Conservation (phyloP, 257 asterid species). For the Apocynum venetum region DNA sequence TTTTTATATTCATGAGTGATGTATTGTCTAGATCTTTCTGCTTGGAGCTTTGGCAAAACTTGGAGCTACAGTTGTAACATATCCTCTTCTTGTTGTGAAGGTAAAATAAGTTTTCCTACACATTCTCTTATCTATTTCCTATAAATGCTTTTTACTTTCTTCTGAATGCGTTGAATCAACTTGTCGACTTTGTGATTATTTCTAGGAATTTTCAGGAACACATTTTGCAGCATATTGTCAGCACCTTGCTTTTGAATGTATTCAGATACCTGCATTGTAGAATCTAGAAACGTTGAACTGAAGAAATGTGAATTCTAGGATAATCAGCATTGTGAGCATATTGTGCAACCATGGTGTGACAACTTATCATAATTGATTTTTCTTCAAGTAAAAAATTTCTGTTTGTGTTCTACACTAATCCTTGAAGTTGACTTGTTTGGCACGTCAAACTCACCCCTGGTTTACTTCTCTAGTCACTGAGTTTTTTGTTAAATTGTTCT, state of each 20-base stretch:
- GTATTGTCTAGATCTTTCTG: conserved; percentile 57
- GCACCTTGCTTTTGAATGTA: conserved; percentile 1
- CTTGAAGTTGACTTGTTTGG: not conserved
- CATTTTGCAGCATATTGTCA: not conserved
- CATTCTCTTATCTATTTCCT: not conserved
- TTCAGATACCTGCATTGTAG: not conserved
- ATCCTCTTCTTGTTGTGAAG: conserved; percentile 95
- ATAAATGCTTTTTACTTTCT: no score
- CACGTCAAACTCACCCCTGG: not conserved
- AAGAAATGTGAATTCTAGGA: not conserved
- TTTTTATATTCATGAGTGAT: not conserved
- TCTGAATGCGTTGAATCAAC: not conserved
- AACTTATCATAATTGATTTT: not conserved
- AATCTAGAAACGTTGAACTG: not conserved
- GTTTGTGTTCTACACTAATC: not conserved
- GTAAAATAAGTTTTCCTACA: conserved; percentile 26
- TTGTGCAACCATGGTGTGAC: not conserved
- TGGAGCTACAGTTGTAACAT: conserved; percentile 94
- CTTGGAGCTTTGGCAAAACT: conserved; percentile 99
- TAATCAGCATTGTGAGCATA: not conserved
- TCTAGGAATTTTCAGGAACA: not conserved
- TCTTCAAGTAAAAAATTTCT: not conserved
- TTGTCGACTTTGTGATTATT: not conserved
- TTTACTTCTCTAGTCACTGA: not conserved
- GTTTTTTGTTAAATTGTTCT: not conserved